These are phyloP conservation scores for Nicotiana sylvestris DNA, from an alignment of 257 asterid genomes.

Conservation along the genomic window DNA sequence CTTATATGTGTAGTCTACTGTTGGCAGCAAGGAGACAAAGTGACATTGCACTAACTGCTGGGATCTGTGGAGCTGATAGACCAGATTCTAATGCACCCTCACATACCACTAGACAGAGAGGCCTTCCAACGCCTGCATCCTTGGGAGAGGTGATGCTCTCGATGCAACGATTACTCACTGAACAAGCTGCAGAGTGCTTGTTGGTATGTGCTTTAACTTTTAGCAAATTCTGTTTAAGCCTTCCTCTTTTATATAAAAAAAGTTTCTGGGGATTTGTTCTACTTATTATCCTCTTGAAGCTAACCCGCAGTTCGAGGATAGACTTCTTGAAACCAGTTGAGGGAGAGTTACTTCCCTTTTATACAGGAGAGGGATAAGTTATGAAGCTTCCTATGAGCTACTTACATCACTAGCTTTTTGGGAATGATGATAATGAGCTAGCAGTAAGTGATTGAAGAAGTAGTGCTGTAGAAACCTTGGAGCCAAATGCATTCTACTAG, in stretches of 20 bases:
- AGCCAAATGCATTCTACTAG: not conserved
- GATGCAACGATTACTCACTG: slow-evolving; percentile 56
- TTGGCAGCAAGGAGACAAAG: slow-evolving; percentile 46
- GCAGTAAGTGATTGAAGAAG: not conserved
- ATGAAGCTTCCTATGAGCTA: not conserved
- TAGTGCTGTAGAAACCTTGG: not conserved
- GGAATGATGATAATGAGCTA: not conserved
- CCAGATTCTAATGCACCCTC: slow-evolving; percentile 31
- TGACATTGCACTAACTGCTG: slow-evolving; percentile 37
- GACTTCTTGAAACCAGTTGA: not conserved
- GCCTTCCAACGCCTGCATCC: slow-evolving; percentile 79
- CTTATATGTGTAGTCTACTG: slow-evolving; percentile 18
- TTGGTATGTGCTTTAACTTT: slow-evolving; percentile 48
- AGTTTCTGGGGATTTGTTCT: not conserved
- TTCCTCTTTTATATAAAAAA: not conserved
- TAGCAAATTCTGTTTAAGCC: not conserved
- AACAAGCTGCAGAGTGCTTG: slow-evolving; percentile 67
- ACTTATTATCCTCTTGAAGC: not conserved
- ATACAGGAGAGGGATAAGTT: not conserved
- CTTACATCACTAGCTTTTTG: not conserved
- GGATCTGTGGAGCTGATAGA: slow-evolving; percentile 35
- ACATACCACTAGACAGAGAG: slow-evolving; percentile 42
- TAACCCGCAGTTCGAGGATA: not conserved
- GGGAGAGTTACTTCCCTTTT: not conserved
- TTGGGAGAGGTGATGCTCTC: slow-evolving; percentile 67